These are phyloP conservation scores for Chrysoporthe austroafricana DNA, from an alignment of 2,329 filamentous ascomycete species.

Conservation along the genomic window DNA sequence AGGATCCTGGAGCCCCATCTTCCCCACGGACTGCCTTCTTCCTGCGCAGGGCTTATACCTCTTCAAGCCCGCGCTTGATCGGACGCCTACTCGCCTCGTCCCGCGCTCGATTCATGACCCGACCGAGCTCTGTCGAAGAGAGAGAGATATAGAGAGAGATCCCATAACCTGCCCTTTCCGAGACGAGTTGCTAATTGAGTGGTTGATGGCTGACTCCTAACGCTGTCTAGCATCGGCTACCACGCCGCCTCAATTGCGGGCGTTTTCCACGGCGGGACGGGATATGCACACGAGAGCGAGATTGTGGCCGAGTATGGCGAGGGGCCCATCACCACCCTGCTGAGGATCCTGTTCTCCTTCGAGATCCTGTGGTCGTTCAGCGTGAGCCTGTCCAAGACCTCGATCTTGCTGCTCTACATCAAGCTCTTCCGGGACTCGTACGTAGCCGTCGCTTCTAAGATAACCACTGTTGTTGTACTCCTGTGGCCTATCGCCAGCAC, in stretches of 20 bases:
- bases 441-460: constrained; percentile 33
- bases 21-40: too few species aligned
- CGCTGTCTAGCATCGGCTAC: constrained; percentile 1
- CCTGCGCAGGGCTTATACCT: too few species aligned
- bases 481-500: constrained; percentile 38
- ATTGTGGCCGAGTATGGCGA: constrained; percentile 10
- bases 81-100: too few species aligned
- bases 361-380: constrained; percentile 38
- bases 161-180: background rate
- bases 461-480: constrained; percentile 32
- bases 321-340: background rate
- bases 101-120: too few species aligned
- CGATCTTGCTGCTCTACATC: constrained; percentile 37
- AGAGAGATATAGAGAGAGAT: background rate
- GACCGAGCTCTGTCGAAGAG: too few species aligned
- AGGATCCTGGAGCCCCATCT: too few species aligned
- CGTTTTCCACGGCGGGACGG: background rate
- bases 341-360: constrained; percentile 11
- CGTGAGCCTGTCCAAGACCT: constrained; percentile 37
- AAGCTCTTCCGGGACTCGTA: constrained; percentile 35
- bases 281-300: constrained; percentile 3
- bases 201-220: background rate
- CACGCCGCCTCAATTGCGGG: constrained; percentile 3
- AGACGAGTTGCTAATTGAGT: background rate
- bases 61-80: too few species aligned